Evolutionary conservation across 331 rosid species (phyloP).

Genomic region (Dryas integrifolia): DNA sequence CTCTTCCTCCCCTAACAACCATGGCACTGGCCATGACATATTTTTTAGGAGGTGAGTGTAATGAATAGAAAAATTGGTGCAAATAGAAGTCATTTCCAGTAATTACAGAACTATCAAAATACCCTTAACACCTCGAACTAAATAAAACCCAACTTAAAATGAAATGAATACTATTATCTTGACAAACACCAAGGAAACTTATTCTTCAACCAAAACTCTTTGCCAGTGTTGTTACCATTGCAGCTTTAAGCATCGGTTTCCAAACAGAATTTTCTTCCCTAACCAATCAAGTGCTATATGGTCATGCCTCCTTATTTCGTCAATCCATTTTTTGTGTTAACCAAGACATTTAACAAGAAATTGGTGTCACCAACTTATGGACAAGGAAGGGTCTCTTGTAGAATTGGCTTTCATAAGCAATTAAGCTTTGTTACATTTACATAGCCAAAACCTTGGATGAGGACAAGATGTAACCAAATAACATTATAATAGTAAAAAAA

Average conservation of each 20-base stretch:
- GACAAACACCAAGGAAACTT: neutral
- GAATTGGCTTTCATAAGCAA: neutral
- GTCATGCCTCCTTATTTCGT: no score
- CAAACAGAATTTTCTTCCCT: neutral
- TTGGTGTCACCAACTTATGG: neutral
- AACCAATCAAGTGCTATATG: no score
- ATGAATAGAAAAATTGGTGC: neutral
- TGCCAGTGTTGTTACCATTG: neutral
- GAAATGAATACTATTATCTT: neutral
- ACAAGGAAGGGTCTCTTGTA: neutral
- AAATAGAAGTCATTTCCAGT: neutral
- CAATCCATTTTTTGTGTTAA: neutral
- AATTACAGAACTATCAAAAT: neutral
- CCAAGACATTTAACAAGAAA: neutral
- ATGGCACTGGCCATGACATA: neutral
- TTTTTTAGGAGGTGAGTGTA: no score
- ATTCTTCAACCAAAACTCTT: neutral
- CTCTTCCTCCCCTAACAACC: neutral
- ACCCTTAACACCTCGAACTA: neutral
- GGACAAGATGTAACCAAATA: neutral
- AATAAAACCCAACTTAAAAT: neutral
- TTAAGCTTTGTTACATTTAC: neutral
- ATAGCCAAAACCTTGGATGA: neutral
- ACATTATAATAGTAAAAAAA: neutral
- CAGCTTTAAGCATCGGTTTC: neutral